These are phyloP conservation scores for Wickerhamiella brachini DNA, from an alignment of 805 yeast genomes.

Conservation along the genomic window DNA sequence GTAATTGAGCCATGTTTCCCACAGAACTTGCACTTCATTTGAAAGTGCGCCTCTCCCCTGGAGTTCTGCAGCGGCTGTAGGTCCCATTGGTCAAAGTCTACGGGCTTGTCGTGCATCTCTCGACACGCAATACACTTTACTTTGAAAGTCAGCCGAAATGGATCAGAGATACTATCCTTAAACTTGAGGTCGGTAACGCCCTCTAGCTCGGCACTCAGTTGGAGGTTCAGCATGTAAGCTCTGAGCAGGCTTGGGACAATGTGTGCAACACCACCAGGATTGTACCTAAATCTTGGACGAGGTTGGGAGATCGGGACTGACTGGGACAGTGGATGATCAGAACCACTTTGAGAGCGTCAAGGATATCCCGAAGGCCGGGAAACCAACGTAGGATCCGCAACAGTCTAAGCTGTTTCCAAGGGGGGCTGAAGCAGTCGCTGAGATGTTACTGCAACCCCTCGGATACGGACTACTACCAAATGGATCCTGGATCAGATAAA, in stretches of 20 bases:
- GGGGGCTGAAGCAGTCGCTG: not conserved
- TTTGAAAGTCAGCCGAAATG: conserved; percentile 64
- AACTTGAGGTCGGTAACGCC: conserved; percentile 47
- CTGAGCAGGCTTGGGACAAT: too few relatives aligned
- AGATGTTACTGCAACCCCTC: not conserved
- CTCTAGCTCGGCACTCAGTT: conserved; percentile 33
- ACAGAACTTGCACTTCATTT: conserved; percentile 63
- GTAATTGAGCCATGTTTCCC: conserved; percentile 25
- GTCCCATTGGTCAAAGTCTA: conserved; percentile 51
- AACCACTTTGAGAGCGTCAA: too few relatives aligned
- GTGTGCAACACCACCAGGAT: too few relatives aligned
- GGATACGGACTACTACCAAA: conserved; percentile 8
- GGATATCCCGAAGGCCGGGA: too few relatives aligned
- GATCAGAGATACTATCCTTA: conserved; percentile 41
- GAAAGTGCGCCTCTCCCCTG: conserved; percentile 73
- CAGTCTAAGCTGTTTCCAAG: too few relatives aligned
- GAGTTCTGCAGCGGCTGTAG: conserved; percentile 39
- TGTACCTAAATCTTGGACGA: too few relatives aligned
- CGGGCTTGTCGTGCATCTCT: conserved; percentile 57
- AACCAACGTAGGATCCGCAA: too few relatives aligned
- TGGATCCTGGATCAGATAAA: conserved; percentile 8
- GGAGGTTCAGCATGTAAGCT: conserved; percentile 21
- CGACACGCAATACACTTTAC: conserved; percentile 70
- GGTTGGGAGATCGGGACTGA: not conserved
- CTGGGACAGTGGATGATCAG: not conserved